These are phyloP conservation scores for Zygosaccharomyces bisporus DNA, from an alignment of 805 yeast species.

Conservation along the genomic window DNA sequence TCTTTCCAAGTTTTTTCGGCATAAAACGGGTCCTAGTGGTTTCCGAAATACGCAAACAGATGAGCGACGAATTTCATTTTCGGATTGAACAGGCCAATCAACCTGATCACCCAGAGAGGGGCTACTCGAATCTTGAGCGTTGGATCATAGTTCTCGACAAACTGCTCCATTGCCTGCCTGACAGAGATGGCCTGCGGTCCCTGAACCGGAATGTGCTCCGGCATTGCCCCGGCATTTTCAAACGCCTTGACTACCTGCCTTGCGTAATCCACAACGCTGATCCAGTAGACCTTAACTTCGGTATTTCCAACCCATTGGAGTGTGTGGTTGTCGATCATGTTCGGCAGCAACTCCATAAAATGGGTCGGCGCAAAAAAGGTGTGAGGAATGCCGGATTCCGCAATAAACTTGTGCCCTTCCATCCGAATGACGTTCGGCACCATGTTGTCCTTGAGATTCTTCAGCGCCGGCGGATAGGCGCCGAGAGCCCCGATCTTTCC, in stretches of 20 bases:
- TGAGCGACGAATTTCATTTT: constrained; percentile 8
- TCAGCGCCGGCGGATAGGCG: constrained; percentile 6
- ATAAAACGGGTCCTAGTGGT: constrained; percentile 6
- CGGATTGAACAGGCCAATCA: constrained; percentile 4
- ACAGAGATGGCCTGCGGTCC: constrained; percentile 7
- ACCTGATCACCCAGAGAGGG: constrained; percentile 5
- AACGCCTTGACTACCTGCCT: constrained; percentile 4
- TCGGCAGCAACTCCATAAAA: constrained; percentile 10
- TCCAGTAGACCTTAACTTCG: constrained; percentile 4
- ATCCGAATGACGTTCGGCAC: constrained; percentile 6
- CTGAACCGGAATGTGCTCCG: constrained; percentile 8
- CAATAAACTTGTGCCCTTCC: constrained; percentile 1
- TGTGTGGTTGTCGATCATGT: constrained; percentile 6
- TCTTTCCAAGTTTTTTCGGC: constrained; percentile 5
- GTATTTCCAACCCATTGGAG: constrained; percentile 5
- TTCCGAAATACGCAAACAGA: constrained; percentile 6
- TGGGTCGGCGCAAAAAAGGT: constrained; percentile 10
- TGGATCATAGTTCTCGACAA: constrained; percentile 4
- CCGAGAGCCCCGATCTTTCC: constrained; percentile 7
- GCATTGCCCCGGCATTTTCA: constrained; percentile 3
- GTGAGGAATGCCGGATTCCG: constrained; percentile 3
- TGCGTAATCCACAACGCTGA: constrained; percentile 7
- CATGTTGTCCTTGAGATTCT: constrained; percentile 4
- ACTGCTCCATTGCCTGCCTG: constrained; percentile 3
- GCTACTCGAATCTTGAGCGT: constrained; percentile 4